Evolutionary conservation across 1,284 basidiomycete species (phyloP).

Genomic region (Cystobasidium sp.): DNA sequence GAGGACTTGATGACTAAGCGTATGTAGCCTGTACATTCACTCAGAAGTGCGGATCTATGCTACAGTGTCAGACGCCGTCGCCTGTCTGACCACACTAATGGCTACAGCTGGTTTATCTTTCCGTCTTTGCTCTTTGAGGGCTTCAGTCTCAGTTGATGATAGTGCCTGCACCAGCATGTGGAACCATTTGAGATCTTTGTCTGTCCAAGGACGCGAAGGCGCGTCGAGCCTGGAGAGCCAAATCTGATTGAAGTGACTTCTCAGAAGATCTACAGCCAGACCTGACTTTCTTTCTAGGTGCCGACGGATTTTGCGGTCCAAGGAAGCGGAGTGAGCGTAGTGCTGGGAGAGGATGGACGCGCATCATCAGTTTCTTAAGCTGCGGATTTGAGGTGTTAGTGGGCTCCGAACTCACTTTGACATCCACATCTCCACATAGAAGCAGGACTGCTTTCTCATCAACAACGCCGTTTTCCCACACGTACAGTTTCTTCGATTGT

Average conservation of each 20-base stretch:
- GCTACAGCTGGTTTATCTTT: conserved; percentile 11
- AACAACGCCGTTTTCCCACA: conserved; percentile 93
- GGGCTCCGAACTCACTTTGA: conserved; percentile 61
- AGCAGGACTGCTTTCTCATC: conserved; percentile 82
- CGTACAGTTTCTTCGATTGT: conserved; percentile 87
- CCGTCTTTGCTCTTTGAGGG: conserved; percentile 1
- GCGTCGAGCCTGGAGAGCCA: conserved; percentile 62
- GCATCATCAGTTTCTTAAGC: too few species aligned
- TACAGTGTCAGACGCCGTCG: conserved; percentile 2
- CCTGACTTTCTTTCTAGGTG: conserved; percentile 71
- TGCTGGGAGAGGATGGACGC: conserved; percentile 61
- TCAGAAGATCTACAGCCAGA: conserved; percentile 79
- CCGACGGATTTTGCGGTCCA: conserved; percentile 86
- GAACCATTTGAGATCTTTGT: conserved; percentile 26
- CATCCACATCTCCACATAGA: conserved; percentile 89
- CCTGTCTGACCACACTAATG: conserved; percentile 28
- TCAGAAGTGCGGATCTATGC: conserved; percentile 2
- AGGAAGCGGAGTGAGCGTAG: conserved; percentile 69
- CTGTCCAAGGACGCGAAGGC: conserved; percentile 6
- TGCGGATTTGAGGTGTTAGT: neutral
- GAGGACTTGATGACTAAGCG: neutral
- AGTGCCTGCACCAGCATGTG: conserved; percentile 22
- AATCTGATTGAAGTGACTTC: conserved; percentile 68
- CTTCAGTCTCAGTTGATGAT: conserved; percentile 11
- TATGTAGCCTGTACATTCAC: neutral